Conservation (phyloP, 176 grass and related monocot genomes). For the Eleusine coracana region DNA sequence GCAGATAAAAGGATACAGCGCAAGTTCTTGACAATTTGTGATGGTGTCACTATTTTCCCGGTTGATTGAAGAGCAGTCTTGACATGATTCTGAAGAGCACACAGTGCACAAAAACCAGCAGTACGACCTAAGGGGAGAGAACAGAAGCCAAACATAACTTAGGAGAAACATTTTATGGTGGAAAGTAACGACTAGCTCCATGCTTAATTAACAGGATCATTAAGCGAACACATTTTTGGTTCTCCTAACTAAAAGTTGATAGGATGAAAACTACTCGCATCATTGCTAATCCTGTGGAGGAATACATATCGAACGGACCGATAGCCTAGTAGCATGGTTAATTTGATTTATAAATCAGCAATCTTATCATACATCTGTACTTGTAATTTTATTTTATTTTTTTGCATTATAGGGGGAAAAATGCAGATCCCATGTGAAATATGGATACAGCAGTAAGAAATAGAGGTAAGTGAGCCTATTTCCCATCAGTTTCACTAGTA, state of each 20-base stretch:
- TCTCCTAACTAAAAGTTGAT: not conserved
- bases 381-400: not conserved
- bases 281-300: not conserved
- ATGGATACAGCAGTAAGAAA: not conserved
- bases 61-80: conserved; percentile 80
- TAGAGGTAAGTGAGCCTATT: not conserved
- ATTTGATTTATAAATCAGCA: conserved; percentile 16
- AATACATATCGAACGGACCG: not conserved
- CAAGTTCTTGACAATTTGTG: conserved; percentile 79
- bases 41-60: conserved; percentile 88
- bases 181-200: not conserved
- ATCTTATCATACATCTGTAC: not conserved
- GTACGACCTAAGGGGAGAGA: conserved; percentile 43
- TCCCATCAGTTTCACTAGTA: not conserved
- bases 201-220: conserved; percentile 24
- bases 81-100: conserved; percentile 96
- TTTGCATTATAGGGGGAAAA: not conserved
- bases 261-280: conserved; percentile 1
- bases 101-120: conserved; percentile 94
- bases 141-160: conserved; percentile 31
- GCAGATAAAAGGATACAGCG: conserved; percentile 69
- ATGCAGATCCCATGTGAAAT: not conserved
- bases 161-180: not conserved
- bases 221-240: not conserved
- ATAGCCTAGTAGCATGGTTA: not conserved